These are phyloP conservation scores for Edaphochlamys debaryana DNA, from an alignment of 139 green algal species.

Conservation along the genomic window DNA sequence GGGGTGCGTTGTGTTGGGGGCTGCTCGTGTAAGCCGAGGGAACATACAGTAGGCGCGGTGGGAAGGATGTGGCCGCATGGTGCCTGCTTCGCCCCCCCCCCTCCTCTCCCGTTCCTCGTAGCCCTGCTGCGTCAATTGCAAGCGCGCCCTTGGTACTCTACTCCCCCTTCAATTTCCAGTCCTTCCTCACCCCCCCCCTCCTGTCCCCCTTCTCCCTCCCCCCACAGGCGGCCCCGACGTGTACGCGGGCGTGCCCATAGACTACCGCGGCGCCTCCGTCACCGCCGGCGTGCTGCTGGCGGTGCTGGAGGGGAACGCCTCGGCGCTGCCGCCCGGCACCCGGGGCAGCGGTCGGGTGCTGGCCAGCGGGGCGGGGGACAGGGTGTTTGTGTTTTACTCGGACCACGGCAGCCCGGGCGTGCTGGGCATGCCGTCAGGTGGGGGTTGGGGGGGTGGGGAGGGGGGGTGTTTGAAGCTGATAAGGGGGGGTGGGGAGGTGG, in stretches of 20 bases:
- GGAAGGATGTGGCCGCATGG: not conserved
- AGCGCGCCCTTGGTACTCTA: too few relatives aligned
- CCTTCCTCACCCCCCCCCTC: not conserved
- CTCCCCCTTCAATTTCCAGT: too few relatives aligned
- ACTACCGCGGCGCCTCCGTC: constrained; percentile 90
- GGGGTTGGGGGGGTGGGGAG: not conserved
- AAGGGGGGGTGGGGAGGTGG: too few relatives aligned
- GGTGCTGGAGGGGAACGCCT: constrained; percentile 82
- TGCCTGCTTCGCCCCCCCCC: too few relatives aligned
- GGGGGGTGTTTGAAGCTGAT: too few relatives aligned
- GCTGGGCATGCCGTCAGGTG: constrained; percentile 90
- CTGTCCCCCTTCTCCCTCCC: not conserved
- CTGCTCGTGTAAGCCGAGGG: too few relatives aligned
- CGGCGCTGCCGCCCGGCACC: constrained; percentile 41
- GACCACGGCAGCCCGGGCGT: constrained; percentile 86
- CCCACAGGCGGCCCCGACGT: constrained; percentile 81
- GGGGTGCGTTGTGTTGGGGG: too few relatives aligned
- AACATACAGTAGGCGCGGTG: not conserved
- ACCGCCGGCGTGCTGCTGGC: constrained; percentile 84
- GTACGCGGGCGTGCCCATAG: constrained; percentile 83
- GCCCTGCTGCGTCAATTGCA: not conserved
- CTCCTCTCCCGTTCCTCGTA: not conserved
- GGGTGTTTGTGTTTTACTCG: constrained; percentile 88
- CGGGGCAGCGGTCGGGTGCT: constrained; percentile 67
- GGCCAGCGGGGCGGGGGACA: constrained; percentile 73